Percentiles rank a stretch among this genome's conserved stretches.
Evolutionary conservation across 106 monocot genomes (phyloP).

Genomic region (Posidonia australis): DNA sequence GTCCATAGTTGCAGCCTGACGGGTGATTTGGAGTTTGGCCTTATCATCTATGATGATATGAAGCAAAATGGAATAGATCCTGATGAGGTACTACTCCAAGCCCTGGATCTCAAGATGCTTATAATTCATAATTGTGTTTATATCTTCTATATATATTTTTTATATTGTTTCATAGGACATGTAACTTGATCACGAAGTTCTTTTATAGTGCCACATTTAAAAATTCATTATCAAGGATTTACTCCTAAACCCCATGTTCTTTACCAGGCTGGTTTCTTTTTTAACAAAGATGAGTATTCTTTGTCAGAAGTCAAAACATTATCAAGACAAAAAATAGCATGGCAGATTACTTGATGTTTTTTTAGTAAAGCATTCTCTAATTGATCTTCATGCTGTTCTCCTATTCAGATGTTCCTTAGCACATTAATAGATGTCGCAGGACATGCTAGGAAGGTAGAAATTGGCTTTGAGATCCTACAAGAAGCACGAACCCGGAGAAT

Average conservation of each 20-base stretch:
- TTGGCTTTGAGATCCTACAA: constrained; percentile 70
- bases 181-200: no score
- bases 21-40: constrained; percentile 82
- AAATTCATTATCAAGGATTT: no score
- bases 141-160: no score
- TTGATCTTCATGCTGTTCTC: not conserved
- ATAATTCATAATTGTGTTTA: no score
- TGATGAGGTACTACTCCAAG: constrained; percentile 58
- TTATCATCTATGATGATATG: constrained; percentile 81
- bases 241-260: no score
- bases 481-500: constrained; percentile 58
- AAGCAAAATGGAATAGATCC: constrained; percentile 53
- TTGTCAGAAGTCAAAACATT: not conserved
- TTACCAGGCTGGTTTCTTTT: not conserved
- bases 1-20: constrained; percentile 71
- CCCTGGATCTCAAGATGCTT: not conserved
- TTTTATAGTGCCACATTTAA: no score
- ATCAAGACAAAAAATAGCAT: not conserved
- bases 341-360: not conserved
- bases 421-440: constrained; percentile 89
- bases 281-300: not conserved
- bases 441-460: constrained; percentile 68
- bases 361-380: not conserved
- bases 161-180: no score
- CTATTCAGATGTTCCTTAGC: constrained; percentile 86